These are phyloP conservation scores for Aphanomyces astaci DNA, from an alignment of 352 stramenopile species.

Conservation along the genomic window DNA sequence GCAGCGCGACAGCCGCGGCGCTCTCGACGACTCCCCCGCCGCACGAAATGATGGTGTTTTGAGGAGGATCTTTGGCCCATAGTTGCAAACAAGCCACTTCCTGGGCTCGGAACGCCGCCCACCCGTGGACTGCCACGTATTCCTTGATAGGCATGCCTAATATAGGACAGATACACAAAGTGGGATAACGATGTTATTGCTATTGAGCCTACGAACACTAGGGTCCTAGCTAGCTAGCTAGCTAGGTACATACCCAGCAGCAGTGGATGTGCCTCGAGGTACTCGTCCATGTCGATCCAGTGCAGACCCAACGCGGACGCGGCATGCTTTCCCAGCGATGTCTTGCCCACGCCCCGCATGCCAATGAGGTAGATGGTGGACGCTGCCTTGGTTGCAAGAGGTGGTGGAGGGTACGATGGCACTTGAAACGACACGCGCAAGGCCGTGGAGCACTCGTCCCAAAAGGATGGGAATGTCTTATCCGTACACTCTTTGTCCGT, in stretches of 20 bases:
- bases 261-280: constrained; percentile 43
- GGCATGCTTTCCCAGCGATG: constrained; percentile 54
- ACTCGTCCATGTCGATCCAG: constrained; percentile 70
- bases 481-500: constrained; percentile 95
- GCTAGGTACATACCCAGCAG: too few species aligned
- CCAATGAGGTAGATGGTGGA: constrained; percentile 75
- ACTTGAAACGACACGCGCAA: not conserved
- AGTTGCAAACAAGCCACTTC: constrained; percentile 52
- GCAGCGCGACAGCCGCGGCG: constrained; percentile 44
- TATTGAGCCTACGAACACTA: too few species aligned
- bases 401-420: not conserved
- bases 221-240: too few species aligned
- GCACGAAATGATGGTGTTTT: constrained; percentile 70
- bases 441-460: constrained; percentile 63
- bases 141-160: constrained; percentile 47
- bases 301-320: constrained; percentile 40
- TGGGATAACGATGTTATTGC: too few species aligned
- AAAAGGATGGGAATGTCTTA: constrained; percentile 98
- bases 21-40: constrained; percentile 80
- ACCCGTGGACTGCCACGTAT: constrained; percentile 62
- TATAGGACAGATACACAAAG: not conserved
- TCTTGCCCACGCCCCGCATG: constrained; percentile 84
- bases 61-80: constrained; percentile 48
- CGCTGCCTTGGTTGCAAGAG: not conserved
- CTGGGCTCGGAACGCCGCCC: constrained; percentile 66